These are phyloP conservation scores for Tolypocladium inflatum DNA, from an alignment of 2,329 filamentous ascomycete species.

Conservation along the genomic window DNA sequence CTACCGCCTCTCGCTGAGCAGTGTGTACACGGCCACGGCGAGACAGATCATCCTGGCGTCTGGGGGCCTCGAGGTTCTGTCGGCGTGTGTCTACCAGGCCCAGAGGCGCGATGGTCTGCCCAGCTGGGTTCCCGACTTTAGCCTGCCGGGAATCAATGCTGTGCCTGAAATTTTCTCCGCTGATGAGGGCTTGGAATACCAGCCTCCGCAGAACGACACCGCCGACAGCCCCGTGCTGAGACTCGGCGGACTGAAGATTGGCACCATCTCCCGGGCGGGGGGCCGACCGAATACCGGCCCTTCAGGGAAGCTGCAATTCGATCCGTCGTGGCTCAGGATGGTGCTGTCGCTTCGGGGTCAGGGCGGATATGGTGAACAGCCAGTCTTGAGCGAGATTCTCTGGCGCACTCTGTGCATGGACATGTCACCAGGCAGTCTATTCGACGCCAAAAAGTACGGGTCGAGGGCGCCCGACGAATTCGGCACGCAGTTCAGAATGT, in stretches of 20 bases:
- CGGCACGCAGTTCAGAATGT: constrained; percentile 10
- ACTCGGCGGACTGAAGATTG: constrained; percentile 7
- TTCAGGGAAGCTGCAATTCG: constrained; percentile 11
- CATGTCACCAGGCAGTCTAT: constrained; percentile 11
- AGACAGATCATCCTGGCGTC: constrained; percentile 11
- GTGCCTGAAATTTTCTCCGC: constrained; percentile 11
- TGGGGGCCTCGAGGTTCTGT: constrained; percentile 8
- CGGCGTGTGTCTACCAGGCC: constrained; percentile 6
- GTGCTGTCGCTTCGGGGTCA: constrained; percentile 8
- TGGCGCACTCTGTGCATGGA: constrained; percentile 18
- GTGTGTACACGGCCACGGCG: constrained; percentile 11
- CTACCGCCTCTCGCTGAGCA: constrained; percentile 10
- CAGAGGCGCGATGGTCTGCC: constrained; percentile 6
- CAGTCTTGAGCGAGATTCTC: constrained; percentile 8
- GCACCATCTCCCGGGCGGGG: constrained; percentile 5
- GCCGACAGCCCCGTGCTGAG: constrained; percentile 2
- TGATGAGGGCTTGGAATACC: constrained; percentile 9
- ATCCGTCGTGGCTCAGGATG: constrained; percentile 11
- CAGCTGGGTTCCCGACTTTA: constrained; percentile 15
- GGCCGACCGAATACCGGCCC: constrained; percentile 6
- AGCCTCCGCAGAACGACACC: not conserved
- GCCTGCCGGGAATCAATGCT: constrained; percentile 9
- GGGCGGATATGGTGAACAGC: not conserved
- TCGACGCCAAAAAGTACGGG: constrained; percentile 7
- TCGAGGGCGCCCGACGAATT: constrained; percentile 9